Conservation (phyloP, 2,329 filamentous ascomycete species). For the Alternaria alternata region DNA sequence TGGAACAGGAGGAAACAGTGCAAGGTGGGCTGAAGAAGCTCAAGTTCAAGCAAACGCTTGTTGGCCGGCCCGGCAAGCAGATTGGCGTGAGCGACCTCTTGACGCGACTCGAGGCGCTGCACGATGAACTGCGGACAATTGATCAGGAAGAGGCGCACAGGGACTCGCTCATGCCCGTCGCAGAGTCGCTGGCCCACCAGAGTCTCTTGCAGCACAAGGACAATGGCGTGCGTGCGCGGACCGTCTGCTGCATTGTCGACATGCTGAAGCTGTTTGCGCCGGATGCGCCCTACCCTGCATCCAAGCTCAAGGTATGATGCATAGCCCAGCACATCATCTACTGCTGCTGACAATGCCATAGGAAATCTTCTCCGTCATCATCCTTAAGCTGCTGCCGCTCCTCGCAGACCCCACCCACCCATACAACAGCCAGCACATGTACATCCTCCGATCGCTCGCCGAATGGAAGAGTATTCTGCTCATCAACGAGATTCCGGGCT, state of each 20-base stretch:
- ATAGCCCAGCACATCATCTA: neutral
- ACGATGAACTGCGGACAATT: constrained; percentile 81
- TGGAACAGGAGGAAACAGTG: constrained; percentile 54
- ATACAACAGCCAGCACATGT: constrained; percentile 93
- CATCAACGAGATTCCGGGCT: constrained; percentile 83
- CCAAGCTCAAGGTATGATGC: constrained; percentile 81
- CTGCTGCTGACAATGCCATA: constrained; percentile 50
- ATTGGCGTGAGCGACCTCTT: constrained; percentile 86
- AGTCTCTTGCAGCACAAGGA: constrained; percentile 92
- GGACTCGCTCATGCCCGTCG: constrained; percentile 82
- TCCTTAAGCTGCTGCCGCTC: constrained; percentile 82
- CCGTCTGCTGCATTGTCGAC: constrained; percentile 89
- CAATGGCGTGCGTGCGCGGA: constrained; percentile 87
- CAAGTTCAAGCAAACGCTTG: constrained; percentile 83
- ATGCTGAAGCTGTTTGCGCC: constrained; percentile 92
- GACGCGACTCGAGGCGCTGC: constrained; percentile 79
- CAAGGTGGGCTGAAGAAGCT: constrained; percentile 59
- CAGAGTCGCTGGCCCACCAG: constrained; percentile 82
- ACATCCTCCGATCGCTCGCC: constrained; percentile 85
- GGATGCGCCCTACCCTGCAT: constrained; percentile 89
- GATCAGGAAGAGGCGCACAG: constrained; percentile 87
- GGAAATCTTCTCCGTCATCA: constrained; percentile 93
- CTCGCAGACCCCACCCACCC: constrained; percentile 86
- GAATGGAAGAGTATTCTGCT: constrained; percentile 95
- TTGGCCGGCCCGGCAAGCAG: constrained; percentile 90